Evolutionary conservation across 1,284 basidiomycete species (phyloP).

Genomic region (Apiotrichum mycotoxinovorans): DNA sequence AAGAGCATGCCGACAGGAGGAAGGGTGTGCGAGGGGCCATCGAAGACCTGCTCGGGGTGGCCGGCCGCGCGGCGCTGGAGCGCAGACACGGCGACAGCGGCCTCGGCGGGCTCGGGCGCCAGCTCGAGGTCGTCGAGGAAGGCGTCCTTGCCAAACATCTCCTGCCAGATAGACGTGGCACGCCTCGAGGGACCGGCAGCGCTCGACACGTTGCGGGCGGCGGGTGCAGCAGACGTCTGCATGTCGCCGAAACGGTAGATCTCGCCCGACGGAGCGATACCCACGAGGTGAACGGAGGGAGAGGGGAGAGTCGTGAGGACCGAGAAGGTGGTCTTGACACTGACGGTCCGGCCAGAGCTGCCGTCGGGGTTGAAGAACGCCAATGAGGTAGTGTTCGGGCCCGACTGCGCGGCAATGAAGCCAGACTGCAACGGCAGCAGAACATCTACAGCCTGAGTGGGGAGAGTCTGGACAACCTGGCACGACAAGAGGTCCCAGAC

Average conservation of each 20-base stretch:
- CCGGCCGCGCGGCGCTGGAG: slow-evolving; percentile 29
- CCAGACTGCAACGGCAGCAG: slow-evolving; percentile 62
- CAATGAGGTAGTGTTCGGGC: slow-evolving; percentile 43
- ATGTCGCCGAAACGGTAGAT: slow-evolving; percentile 41
- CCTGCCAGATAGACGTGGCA: slow-evolving; percentile 48
- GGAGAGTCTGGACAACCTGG: slow-evolving; percentile 37
- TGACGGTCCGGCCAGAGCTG: slow-evolving; percentile 5
- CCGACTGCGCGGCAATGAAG: slow-evolving; percentile 30
- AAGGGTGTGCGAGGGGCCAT: slow-evolving; percentile 71
- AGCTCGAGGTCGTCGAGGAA: slow-evolving; percentile 37
- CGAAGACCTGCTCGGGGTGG: slow-evolving; percentile 56
- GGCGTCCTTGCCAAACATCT: slow-evolving; percentile 51
- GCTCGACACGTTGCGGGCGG: slow-evolving; percentile 8
- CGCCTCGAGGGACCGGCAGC: not conserved
- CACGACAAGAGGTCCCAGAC: slow-evolving; percentile 78
- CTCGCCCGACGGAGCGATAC: slow-evolving; percentile 35
- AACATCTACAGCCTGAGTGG: slow-evolving; percentile 56
- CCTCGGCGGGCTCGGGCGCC: slow-evolving; percentile 7
- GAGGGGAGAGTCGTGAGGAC: slow-evolving; percentile 17
- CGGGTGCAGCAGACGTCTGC: slow-evolving; percentile 15
- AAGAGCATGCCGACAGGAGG: slow-evolving; percentile 73
- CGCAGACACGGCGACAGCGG: slow-evolving; percentile 22
- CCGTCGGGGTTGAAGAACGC: slow-evolving; percentile 54
- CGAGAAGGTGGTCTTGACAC: slow-evolving; percentile 9
- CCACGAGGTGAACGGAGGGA: slow-evolving; percentile 29